phyloP scores from a whole-genome alignment of 805 yeast species.

The Saccharomyces paradoxus region DNA sequence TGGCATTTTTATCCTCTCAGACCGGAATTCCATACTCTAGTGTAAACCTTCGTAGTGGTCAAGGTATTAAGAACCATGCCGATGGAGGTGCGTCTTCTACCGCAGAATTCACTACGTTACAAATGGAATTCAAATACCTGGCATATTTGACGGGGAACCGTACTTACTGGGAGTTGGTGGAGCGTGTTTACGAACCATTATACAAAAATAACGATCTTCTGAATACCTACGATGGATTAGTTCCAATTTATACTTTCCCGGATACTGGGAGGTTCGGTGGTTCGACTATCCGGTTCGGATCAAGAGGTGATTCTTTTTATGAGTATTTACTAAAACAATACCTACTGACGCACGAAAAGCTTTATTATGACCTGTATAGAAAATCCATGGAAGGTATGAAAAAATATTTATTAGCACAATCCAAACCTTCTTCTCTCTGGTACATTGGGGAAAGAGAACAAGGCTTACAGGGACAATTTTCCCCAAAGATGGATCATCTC shows the following conservation, averaged over 20 bases:
- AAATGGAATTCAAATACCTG: conserved; percentile 78
- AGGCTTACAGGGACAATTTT: conserved; percentile 52
- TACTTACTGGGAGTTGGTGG: conserved; percentile 71
- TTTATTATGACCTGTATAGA: conserved; percentile 67
- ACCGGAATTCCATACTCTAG: conserved; percentile 75
- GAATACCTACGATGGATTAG: conserved; percentile 53
- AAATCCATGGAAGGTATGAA: conserved; percentile 73
- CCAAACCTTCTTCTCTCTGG: conserved; percentile 54
- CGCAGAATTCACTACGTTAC: conserved; percentile 83
- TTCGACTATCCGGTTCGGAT: conserved; percentile 65
- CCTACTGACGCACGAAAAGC: conserved; percentile 57
- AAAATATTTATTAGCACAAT: conserved; percentile 50
- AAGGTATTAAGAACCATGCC: conserved; percentile 52
- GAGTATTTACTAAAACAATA: conserved; percentile 83
- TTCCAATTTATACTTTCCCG: conserved; percentile 72
- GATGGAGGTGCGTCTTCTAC: conserved; percentile 78
- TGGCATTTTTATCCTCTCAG: conserved; percentile 51
- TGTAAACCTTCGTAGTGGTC: conserved; percentile 59
- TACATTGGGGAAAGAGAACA: conserved; percentile 70
- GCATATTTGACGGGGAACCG: conserved; percentile 72
- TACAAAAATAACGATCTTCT: conserved; percentile 45
- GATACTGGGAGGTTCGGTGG: conserved; percentile 65
- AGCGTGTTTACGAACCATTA: conserved; percentile 60
- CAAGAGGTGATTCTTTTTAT: conserved; percentile 89
- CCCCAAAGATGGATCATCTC: conserved; percentile 82